These are phyloP conservation scores for Trichoderma sp. DNA, from an alignment of 2,329 filamentous ascomycete species.

Conservation along the genomic window DNA sequence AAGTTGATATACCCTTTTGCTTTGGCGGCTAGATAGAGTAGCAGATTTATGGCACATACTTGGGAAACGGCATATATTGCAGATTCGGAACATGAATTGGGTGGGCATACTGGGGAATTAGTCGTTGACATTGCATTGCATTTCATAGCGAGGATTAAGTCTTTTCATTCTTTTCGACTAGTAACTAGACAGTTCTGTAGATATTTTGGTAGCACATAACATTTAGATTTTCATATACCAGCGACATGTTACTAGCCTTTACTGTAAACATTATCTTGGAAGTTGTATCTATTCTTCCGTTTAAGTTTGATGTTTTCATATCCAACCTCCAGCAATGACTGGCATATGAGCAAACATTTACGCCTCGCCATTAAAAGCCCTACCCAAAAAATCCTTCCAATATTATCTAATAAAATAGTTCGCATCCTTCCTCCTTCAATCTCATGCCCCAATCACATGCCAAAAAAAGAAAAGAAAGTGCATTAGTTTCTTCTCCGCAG, in stretches of 20 bases:
- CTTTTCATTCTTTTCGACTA: background rate
- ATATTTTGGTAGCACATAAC: background rate
- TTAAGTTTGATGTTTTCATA: background rate
- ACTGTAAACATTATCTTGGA: background rate
- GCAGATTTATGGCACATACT: background rate
- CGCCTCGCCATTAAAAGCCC: no score
- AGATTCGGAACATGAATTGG: background rate
- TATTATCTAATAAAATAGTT: background rate
- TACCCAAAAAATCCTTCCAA: background rate
- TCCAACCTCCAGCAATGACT: background rate
- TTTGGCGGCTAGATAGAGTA: background rate
- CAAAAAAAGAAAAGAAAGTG: background rate
- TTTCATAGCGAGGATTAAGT: background rate
- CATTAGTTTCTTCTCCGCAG: background rate
- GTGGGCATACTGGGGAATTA: background rate
- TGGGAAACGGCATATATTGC: constrained; percentile 2
- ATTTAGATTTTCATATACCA: background rate
- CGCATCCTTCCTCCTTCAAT: background rate
- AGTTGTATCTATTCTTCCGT: background rate
- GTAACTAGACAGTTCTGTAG: background rate
- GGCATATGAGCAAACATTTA: no score
- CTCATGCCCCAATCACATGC: background rate
- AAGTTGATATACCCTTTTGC: constrained; percentile 14
- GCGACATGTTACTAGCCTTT: background rate
- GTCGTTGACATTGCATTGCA: background rate